Evolutionary conservation across 1,284 basidiomycete genomes (phyloP).

Genomic region (Moesziomyces sp.): DNA sequence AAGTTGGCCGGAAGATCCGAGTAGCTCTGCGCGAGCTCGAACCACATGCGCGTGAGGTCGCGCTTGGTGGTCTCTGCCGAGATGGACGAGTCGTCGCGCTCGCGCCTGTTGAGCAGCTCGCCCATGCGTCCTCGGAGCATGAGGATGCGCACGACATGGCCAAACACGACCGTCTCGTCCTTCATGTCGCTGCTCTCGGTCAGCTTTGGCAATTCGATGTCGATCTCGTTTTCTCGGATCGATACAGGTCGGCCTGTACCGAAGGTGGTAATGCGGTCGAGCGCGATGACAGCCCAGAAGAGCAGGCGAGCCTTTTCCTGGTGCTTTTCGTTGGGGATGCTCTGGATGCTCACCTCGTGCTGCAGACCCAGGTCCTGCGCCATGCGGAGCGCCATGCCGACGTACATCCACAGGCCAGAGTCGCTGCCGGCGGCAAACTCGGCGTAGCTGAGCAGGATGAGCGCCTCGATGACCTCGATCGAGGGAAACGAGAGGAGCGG

Average conservation of each 20-base stretch:
- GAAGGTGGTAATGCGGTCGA: slow-evolving; percentile 60
- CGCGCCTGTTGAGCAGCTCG: slow-evolving; percentile 52
- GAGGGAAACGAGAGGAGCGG: slow-evolving; percentile 59
- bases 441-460: slow-evolving; percentile 54
- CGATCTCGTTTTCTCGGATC: slow-evolving; percentile 54
- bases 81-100: slow-evolving; percentile 35
- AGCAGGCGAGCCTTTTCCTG: slow-evolving; percentile 52
- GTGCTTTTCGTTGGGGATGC: slow-evolving; percentile 50
- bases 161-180: slow-evolving; percentile 50
- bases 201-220: slow-evolving; percentile 46
- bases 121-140: slow-evolving; percentile 56
- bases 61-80: slow-evolving; percentile 40
- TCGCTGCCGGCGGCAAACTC: slow-evolving; percentile 59
- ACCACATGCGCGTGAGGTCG: slow-evolving; percentile 52
- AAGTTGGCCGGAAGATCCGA: slow-evolving; percentile 45
- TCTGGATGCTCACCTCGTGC: slow-evolving; percentile 54
- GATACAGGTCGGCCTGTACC: slow-evolving; percentile 57
- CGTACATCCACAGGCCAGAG: slow-evolving; percentile 60
- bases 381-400: slow-evolving; percentile 59
- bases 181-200: slow-evolving; percentile 37
- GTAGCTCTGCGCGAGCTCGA: slow-evolving; percentile 55
- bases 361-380: slow-evolving; percentile 55
- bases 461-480: slow-evolving; percentile 58
- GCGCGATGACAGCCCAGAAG: slow-evolving; percentile 55
- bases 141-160: slow-evolving; percentile 51